Conservation (phyloP, 2,329 filamentous ascomycete species). For the Chaetomium sp. region DNA sequence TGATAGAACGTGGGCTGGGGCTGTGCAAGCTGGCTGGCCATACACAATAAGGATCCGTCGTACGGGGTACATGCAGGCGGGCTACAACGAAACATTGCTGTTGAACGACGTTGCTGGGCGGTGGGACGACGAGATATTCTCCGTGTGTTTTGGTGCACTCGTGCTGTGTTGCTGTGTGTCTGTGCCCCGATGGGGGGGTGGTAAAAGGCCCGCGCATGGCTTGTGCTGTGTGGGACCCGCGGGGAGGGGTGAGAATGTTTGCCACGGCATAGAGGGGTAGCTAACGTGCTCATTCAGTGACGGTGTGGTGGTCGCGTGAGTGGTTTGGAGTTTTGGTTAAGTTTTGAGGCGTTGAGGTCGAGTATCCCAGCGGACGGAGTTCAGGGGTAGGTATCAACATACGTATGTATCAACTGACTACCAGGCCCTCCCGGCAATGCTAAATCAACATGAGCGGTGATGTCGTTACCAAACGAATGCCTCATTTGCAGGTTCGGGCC, state of each 20-base stretch:
- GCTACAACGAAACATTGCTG: not conserved
- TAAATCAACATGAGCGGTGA: not conserved
- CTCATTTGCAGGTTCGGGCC: not conserved
- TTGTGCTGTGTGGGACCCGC: not conserved
- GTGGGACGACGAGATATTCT: not conserved
- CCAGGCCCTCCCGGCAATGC: not conserved
- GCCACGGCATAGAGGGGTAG: not conserved
- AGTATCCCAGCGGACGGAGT: not conserved
- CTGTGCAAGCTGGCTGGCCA: too few relatives aligned
- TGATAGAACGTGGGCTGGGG: not conserved
- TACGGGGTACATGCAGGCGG: not conserved
- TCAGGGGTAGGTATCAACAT: not conserved
- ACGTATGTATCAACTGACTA: not conserved
- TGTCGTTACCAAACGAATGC: not conserved
- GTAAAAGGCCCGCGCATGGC: slow-evolving; percentile 3
- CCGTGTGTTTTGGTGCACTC: not conserved
- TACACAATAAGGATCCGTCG: too few relatives aligned
- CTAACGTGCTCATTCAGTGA: not conserved
- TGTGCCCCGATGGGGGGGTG: not conserved
- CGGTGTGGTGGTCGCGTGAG: not conserved
- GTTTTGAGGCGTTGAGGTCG: not conserved
- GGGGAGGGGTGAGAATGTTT: not conserved
- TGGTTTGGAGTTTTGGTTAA: not conserved
- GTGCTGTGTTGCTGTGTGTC: not conserved
- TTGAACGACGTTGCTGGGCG: not conserved